Evolutionary conservation across 805 yeast genomes (phyloP).

Genomic region (Teunomyces gatunensis): DNA sequence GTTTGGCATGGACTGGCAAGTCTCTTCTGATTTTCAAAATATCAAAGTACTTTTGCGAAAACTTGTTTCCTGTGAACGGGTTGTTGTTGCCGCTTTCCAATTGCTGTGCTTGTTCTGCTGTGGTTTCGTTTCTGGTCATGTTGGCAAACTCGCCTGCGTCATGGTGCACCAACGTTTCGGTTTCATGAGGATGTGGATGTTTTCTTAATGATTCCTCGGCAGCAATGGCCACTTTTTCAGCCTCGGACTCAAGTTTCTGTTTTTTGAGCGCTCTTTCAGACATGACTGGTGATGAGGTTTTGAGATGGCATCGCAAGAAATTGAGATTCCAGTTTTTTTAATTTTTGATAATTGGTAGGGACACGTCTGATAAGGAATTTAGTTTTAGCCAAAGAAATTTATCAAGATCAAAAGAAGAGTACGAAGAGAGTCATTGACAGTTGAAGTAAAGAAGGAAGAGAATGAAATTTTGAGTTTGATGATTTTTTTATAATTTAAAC

Average conservation of each 20-base stretch:
- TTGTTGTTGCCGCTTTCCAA: conserved; percentile 61
- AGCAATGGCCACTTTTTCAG: conserved; percentile 64
- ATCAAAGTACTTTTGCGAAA: conserved; percentile 66
- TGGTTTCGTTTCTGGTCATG: conserved; percentile 59
- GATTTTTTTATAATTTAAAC: too few relatives aligned
- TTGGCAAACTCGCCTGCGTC: conserved; percentile 65
- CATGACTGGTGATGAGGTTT: background rate
- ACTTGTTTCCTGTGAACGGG: conserved; percentile 73
- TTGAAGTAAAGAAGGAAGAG: too few relatives aligned
- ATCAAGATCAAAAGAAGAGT: too few relatives aligned
- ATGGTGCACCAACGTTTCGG: conserved; percentile 46
- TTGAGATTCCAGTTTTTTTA: background rate
- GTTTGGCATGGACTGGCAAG: conserved; percentile 90
- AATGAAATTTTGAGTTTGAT: too few relatives aligned
- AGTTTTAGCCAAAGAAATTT: too few relatives aligned
- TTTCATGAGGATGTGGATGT: conserved; percentile 46
- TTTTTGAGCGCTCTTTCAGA: conserved; percentile 47
- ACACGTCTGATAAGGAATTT: background rate
- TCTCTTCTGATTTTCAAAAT: conserved; percentile 79
- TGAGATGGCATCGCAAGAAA: conserved; percentile 4
- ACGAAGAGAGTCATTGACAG: too few relatives aligned
- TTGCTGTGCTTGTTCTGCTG: conserved; percentile 57
- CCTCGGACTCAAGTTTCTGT: conserved; percentile 50
- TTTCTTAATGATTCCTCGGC: conserved; percentile 53
- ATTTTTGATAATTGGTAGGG: background rate